Evolutionary conservation across 495 filamentous ascomycete species (phyloP).

Genomic region (Niebla homalea): DNA sequence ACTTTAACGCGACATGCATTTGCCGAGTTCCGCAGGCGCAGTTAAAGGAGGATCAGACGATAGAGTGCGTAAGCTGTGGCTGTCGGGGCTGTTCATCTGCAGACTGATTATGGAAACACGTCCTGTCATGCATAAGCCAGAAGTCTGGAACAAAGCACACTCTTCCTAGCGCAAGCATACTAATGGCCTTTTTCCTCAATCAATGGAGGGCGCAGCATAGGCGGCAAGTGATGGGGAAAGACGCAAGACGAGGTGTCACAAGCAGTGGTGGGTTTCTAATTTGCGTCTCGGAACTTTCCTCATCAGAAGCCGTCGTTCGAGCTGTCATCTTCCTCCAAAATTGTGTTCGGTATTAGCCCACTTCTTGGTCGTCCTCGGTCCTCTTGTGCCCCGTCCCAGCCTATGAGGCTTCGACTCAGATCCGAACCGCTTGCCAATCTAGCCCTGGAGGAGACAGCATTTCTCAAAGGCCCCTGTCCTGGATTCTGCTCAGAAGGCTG

Average conservation of each 20-base stretch:
- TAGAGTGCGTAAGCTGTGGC: constrained; percentile 94
- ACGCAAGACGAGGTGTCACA: background rate
- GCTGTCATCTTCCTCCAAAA: constrained; percentile 52
- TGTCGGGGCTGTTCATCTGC: constrained; percentile 82
- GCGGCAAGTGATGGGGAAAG: background rate
- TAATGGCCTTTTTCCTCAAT: background rate
- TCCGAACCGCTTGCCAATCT: constrained; percentile 6
- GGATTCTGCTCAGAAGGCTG: background rate
- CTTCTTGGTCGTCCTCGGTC: constrained; percentile 18
- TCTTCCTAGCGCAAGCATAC: background rate
- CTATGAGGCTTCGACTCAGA: constrained; percentile 22
- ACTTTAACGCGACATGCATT: constrained; percentile 95
- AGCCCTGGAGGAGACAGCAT: background rate
- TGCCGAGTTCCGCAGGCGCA: constrained; percentile 90
- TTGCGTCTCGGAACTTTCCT: too few species aligned
- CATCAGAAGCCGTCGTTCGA: constrained; percentile 11
- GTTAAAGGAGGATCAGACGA: constrained; percentile 76
- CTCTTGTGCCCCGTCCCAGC: constrained; percentile 23
- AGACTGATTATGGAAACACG: constrained; percentile 38
- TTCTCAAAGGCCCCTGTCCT: constrained; percentile 5
- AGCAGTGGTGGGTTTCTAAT: too few species aligned
- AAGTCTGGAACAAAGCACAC: too few species aligned
- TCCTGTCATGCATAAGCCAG: too few species aligned
- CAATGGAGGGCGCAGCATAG: too few species aligned
- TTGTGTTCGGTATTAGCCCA: constrained; percentile 42